phyloP scores from a whole-genome alignment of 495 filamentous ascomycete genomes.

The Pseudotulostoma volvatum region DNA sequence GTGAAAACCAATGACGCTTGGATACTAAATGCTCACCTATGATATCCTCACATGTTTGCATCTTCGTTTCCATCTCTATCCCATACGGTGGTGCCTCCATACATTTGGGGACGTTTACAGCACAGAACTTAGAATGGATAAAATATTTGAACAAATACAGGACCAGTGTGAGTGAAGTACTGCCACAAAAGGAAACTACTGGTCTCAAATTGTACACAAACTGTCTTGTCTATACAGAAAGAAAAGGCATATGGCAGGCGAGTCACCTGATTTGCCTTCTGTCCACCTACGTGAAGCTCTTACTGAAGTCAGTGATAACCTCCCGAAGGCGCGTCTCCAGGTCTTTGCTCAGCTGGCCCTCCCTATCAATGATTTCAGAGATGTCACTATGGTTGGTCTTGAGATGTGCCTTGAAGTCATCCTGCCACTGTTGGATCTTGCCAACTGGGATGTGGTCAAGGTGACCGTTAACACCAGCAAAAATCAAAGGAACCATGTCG shows the following conservation, averaged over 20 bases:
- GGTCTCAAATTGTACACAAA: constrained; percentile 40
- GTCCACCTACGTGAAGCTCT: constrained; percentile 61
- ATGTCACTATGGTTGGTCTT: constrained; percentile 78
- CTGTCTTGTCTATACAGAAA: constrained; percentile 38
- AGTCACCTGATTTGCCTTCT: constrained; percentile 20
- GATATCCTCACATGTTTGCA: no score
- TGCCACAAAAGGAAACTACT: constrained; percentile 32
- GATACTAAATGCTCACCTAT: no score
- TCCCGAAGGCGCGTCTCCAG: constrained; percentile 78
- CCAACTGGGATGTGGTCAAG: constrained; percentile 72
- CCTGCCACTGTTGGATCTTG: constrained; percentile 82
- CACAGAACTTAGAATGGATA: no score
- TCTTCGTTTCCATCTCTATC: no score
- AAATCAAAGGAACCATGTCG: constrained; percentile 99
- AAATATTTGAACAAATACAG: no score
- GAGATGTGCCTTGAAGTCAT: constrained; percentile 83
- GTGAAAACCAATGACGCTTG: no score
- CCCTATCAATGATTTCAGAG: constrained; percentile 77
- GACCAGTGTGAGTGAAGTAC: no score
- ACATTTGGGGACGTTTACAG: no score
- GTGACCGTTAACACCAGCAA: constrained; percentile 94
- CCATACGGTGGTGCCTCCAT: no score
- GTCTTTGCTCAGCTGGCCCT: constrained; percentile 92
- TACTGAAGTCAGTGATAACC: constrained; percentile 66
- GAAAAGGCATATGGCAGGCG: constrained; percentile 20